Percentiles rank a stretch among this genome's conserved stretches.
Evolutionary conservation across 345 rosid genomes (phyloP).

Genomic region (Trapa incisa): DNA sequence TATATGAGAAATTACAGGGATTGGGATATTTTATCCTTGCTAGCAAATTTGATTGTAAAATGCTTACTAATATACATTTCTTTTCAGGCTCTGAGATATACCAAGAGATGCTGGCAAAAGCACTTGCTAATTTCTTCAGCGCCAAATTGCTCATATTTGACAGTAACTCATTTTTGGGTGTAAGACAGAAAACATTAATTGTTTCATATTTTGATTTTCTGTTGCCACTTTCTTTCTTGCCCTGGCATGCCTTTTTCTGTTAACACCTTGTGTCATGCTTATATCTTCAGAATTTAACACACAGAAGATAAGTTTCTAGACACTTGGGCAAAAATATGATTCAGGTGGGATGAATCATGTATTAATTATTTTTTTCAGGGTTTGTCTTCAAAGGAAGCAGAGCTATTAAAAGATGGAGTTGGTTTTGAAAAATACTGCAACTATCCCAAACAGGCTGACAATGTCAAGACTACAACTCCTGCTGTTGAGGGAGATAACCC

Average conservation of each 20-base stretch:
- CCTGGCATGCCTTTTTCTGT: neutral
- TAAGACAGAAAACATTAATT: slow-evolving; percentile 29
- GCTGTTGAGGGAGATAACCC: slow-evolving; percentile 43
- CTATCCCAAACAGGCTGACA: slow-evolving; percentile 39
- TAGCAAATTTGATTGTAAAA: neutral
- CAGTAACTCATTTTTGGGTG: slow-evolving; percentile 65
- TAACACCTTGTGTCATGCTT: neutral
- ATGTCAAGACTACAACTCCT: slow-evolving; percentile 31
- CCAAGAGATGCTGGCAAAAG: slow-evolving; percentile 83
- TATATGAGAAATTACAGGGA: neutral
- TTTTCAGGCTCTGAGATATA: slow-evolving; percentile 78
- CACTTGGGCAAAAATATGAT: neutral
- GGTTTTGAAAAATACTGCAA: slow-evolving; percentile 42
- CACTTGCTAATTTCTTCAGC: slow-evolving; percentile 69
- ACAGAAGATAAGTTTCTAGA: neutral
- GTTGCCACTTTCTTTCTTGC: neutral
- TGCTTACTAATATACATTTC: slow-evolving; percentile 5
- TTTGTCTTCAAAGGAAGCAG: slow-evolving; percentile 69
- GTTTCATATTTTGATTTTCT: slow-evolving; percentile 1
- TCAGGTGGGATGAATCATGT: neutral
- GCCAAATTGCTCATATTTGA: slow-evolving; percentile 83
- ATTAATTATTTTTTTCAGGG: slow-evolving; percentile 25
- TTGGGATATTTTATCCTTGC: neutral
- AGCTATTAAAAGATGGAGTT: slow-evolving; percentile 53
- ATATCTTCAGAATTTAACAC: neutral